A percentile compares a stretch with the other conserved stretches of the same genome.
Evolutionary conservation across 257 asterid species (phyloP).

Genomic region (Catharanthus roseus): DNA sequence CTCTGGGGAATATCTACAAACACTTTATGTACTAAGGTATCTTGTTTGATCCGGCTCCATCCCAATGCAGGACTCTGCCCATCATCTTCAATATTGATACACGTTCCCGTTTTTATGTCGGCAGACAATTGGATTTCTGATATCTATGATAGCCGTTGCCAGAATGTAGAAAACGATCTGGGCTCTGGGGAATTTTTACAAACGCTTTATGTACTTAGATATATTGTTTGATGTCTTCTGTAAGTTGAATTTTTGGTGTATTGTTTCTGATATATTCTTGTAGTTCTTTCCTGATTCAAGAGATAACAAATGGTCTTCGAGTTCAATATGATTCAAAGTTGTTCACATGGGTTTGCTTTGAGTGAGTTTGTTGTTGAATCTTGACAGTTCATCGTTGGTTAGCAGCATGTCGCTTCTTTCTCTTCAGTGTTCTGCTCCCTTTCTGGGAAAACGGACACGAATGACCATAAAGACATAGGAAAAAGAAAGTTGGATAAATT

Average conservation of each 20-base stretch:
- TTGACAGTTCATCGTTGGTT: no score
- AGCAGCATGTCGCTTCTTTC: neutral
- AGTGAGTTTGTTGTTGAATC: no score
- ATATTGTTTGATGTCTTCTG: neutral
- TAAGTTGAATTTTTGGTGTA: neutral
- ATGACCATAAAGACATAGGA: neutral
- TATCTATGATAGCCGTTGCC: neutral
- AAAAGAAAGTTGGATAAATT: no score
- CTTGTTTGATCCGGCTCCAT: neutral
- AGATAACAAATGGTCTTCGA: neutral
- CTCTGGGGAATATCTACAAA: neutral
- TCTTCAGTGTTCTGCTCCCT: neutral
- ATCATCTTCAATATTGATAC: neutral
- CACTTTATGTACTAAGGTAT: neutral
- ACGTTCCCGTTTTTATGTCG: conserved; percentile 24
- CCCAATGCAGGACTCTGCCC: no score
- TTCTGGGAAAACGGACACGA: neutral
- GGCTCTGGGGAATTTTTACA: neutral
- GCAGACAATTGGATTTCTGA: conserved; percentile 15
- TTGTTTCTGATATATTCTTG: neutral
- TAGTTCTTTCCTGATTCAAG: neutral
- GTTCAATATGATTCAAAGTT: no score
- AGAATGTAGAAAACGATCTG: conserved; percentile 2
- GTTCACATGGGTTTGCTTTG: neutral
- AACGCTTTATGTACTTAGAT: neutral